Evolutionary conservation across 1,284 basidiomycete species (phyloP).

Genomic region (Ustilago trichophora): DNA sequence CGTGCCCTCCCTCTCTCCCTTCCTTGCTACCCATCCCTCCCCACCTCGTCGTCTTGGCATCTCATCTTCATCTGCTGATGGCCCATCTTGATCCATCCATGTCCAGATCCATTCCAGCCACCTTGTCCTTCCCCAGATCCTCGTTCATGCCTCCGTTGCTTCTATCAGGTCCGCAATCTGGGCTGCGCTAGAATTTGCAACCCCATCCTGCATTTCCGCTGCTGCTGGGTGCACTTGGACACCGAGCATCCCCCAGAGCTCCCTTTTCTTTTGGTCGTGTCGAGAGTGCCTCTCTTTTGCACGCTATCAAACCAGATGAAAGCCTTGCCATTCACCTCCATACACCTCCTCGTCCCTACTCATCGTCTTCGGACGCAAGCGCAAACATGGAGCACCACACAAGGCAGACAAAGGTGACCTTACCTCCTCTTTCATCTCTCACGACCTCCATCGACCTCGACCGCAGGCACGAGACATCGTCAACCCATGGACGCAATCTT

Average conservation of each 20-base stretch:
- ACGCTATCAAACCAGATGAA: not conserved
- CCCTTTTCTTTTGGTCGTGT: too few relatives aligned
- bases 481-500: not conserved
- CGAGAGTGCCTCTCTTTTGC: not conserved
- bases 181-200: not conserved
- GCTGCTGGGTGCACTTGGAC: too few relatives aligned
- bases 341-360: not conserved
- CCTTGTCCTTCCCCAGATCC: not conserved
- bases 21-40: too few relatives aligned
- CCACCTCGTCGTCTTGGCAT: too few relatives aligned
- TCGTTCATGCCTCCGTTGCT: not conserved
- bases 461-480: not conserved
- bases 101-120: not conserved
- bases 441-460: constrained; percentile 26
- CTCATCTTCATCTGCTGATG: not conserved
- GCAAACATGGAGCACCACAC: constrained; percentile 14
- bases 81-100: not conserved
- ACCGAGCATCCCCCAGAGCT: too few relatives aligned
- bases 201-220: too few relatives aligned
- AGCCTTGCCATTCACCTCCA: not conserved
- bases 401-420: constrained; percentile 16
- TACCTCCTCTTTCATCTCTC: constrained; percentile 37
- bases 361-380: not conserved
- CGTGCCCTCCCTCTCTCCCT: too few relatives aligned
- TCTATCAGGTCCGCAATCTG: not conserved